Evolutionary conservation across 345 rosid species (phyloP).

Genomic region (Salix purpurea): DNA sequence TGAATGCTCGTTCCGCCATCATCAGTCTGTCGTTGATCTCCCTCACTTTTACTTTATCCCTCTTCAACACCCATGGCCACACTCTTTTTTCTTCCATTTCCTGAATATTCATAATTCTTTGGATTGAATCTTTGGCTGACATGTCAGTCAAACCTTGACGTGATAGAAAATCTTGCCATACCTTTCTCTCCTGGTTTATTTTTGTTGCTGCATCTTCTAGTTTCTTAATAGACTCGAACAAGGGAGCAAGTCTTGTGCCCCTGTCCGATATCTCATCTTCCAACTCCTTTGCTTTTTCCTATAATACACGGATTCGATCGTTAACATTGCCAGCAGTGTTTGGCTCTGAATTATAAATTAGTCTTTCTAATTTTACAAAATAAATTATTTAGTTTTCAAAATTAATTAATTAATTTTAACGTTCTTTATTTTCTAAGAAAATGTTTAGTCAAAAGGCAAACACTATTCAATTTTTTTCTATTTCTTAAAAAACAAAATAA

Average conservation of each 20-base stretch:
- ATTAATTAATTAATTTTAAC: no score
- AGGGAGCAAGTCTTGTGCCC: conserved; percentile 38
- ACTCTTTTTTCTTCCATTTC: conserved; percentile 33
- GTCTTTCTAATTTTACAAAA: no score
- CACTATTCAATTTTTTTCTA: no score
- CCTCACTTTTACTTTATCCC: conserved; percentile 38
- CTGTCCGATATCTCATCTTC: conserved; percentile 39
- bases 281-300: conserved; percentile 53
- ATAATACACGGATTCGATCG: conserved; percentile 12
- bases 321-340: not conserved
- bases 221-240: conserved; percentile 55
- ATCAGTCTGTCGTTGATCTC: conserved; percentile 70
- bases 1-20: conserved; percentile 78
- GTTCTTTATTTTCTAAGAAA: no score
- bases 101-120: conserved; percentile 24
- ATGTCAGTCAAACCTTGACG: conserved; percentile 7
- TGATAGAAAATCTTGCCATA: conserved; percentile 11
- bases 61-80: conserved; percentile 33
- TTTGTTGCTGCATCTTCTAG: conserved; percentile 49
- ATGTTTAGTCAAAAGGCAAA: no score
- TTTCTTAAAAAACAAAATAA: no score
- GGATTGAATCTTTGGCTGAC: not conserved
- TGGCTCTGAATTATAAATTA: no score
- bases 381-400: no score
- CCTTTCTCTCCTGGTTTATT: conserved; percentile 51